Evolutionary conservation across 352 stramenopile genomes (phyloP), one percentile per base, ranked within the genome.

Genomic region (Blastocystis hominis): DNA sequence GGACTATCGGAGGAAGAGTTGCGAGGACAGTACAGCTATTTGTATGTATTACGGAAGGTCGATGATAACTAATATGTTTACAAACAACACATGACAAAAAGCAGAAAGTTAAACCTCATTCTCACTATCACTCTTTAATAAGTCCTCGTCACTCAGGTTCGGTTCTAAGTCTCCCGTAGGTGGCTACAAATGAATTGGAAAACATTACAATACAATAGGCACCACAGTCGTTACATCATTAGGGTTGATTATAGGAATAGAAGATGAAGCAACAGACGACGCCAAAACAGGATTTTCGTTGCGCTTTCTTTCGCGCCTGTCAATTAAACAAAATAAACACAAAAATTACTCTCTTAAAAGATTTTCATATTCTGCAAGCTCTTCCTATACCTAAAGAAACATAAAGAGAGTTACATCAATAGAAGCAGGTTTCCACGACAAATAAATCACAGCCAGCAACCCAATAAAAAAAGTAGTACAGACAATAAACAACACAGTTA

Each of bases 331-430:
- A 0, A 2, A 61, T 20, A 15, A 38, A 0, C 3, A 64, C 6
- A 40, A 42, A 24, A 9, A 5, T 9, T 42, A 80, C 70, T 80
- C 70, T 63, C 50, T 80, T 36, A 80, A 40, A 64, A 80, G 70
- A 17, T 54, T 42, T 64, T 80, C 70, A n/a, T 80, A 80, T 36
- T 80, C 70, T 13, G 30, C 50, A 13, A 80, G 30, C 40, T 80
- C 70, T 80, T 80, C 50, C 70, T 80, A 80, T 20, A 42, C 7
- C 6, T 64, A 15, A 80, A 2, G 7, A 30, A 40, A 15, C 20
- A 13, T 30, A 62, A 61, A 20, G 34, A 6, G 42, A 40, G 17
- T 40, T 62, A 80, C 70, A 80, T 80, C 70, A 64, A 80, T 80
- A 50, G 70, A 47, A 50, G 70, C 53, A 47, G 70, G 50, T 17